Conservation (phyloP, 176 grass and related monocot genomes). For the Pharus latifolius region DNA sequence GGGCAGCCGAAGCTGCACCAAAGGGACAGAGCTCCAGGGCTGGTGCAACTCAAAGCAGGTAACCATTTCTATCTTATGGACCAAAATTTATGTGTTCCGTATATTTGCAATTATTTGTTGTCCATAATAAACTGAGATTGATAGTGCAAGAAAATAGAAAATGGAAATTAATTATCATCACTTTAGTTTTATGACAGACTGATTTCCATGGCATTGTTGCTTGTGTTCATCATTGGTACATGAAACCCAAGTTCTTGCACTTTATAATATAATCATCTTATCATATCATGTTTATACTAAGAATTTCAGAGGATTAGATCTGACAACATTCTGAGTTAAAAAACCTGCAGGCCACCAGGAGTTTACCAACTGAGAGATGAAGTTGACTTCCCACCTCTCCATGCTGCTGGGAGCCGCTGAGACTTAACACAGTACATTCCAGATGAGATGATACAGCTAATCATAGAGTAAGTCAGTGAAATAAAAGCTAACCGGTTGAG, state of each 20-base stretch:
- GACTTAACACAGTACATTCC: conserved; percentile 7
- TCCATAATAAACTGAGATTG: neutral
- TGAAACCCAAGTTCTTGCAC: neutral
- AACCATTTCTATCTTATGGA: neutral
- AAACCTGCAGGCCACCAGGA: conserved; percentile 24
- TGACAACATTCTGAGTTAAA: neutral
- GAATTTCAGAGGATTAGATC: neutral
- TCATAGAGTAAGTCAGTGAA: neutral
- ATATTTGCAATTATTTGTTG: neutral
- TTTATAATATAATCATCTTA: neutral
- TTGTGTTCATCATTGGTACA: neutral
- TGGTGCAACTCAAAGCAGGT: conserved; percentile 7
- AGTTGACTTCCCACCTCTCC: conserved; percentile 63
- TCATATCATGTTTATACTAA: neutral
- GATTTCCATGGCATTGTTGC: neutral
- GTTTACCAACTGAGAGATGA: conserved; percentile 43
- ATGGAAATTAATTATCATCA: no score
- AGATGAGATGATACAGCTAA: conserved; percentile 22
- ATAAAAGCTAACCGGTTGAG: conserved; percentile 9
- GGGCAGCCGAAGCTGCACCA: neutral
- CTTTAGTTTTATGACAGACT: neutral
- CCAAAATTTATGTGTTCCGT: neutral
- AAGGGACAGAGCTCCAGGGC: neutral
- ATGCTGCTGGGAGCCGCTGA: neutral
- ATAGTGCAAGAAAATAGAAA: neutral